Evolutionary conservation across 257 asterid species (phyloP).

Genomic region (Przewalskia tangutica): DNA sequence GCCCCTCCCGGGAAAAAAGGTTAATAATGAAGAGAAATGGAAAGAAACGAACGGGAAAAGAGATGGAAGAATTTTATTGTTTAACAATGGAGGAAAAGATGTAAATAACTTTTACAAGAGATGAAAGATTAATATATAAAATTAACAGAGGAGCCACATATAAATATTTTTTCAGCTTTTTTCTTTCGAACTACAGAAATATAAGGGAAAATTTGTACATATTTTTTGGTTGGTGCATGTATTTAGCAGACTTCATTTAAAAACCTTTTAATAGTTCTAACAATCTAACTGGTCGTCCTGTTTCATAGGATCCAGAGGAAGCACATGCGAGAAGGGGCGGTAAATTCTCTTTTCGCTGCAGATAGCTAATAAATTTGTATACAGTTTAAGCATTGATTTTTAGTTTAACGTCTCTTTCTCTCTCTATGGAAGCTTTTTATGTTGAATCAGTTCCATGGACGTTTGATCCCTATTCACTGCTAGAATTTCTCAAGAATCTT

Average conservation of each 20-base stretch:
- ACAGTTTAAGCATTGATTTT: not conserved
- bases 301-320: slow-evolving; percentile 72
- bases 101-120: not conserved
- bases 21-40: not conserved
- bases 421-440: not conserved
- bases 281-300: slow-evolving; percentile 13
- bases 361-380: not conserved
- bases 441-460: slow-evolving; percentile 88
- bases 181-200: not conserved
- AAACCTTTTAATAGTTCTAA: slow-evolving; percentile 1
- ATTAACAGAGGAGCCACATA: not conserved
- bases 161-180: not conserved
- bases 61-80: not conserved
- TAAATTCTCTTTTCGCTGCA: slow-evolving; percentile 22
- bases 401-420: not conserved
- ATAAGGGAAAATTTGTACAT: no score
- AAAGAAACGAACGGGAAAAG: no score
- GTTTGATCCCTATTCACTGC: slow-evolving; percentile 61
- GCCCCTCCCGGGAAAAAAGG: not conserved
- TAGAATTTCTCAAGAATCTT: slow-evolving; percentile 51
- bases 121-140: not conserved
- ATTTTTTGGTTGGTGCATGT: not conserved
- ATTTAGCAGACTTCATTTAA: not conserved
- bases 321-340: slow-evolving; percentile 99
- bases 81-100: not conserved